These are phyloP conservation scores for Cladosporium sp. DNA, from an alignment of 2,329 filamentous ascomycete genomes.

Conservation along the genomic window DNA sequence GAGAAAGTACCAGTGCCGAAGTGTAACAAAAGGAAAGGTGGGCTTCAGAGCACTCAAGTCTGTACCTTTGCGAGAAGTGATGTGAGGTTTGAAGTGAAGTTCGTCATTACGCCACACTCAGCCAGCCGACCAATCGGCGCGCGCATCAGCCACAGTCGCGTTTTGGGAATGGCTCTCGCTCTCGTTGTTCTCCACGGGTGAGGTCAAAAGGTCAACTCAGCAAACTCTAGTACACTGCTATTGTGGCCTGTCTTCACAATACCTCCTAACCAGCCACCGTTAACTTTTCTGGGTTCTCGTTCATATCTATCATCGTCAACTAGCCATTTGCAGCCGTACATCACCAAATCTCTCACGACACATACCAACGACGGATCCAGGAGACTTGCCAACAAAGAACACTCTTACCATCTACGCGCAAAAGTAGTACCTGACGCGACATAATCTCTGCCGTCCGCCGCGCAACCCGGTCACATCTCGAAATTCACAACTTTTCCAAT, in stretches of 20 bases:
- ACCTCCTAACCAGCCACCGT: background rate
- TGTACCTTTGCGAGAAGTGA: background rate
- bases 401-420: background rate
- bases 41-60: background rate
- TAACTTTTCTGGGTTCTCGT: background rate
- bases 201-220: background rate
- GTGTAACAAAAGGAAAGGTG: background rate
- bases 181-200: background rate
- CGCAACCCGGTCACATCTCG: background rate
- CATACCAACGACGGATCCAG: background rate
- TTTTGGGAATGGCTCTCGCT: background rate
- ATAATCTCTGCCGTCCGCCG: background rate
- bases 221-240: background rate
- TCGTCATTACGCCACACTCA: background rate
- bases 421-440: background rate
- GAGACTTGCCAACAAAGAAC: slow-evolving; percentile 7
- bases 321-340: background rate
- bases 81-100: background rate
- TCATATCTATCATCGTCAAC: background rate
- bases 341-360: background rate
- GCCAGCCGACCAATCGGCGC: background rate
- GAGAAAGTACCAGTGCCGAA: background rate
- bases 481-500: background rate
- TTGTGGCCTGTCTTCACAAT: background rate
- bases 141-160: background rate